Evolutionary conservation across 2,329 filamentous ascomycete genomes (phyloP).

Genomic region (Aquanectria penicillioides): DNA sequence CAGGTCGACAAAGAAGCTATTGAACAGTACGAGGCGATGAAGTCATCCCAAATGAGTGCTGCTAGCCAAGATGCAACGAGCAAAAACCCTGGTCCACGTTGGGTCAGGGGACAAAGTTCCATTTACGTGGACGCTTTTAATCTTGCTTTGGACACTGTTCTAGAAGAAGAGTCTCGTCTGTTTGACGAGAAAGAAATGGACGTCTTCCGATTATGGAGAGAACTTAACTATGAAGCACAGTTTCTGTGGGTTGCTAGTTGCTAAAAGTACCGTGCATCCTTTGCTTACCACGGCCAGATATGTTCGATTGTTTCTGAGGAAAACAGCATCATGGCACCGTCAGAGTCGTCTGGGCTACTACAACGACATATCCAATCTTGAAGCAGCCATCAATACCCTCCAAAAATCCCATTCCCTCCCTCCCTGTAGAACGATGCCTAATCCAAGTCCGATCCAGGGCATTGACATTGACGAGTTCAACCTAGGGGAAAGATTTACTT

Average conservation of each 20-base stretch:
- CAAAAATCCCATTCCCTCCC: constrained; percentile 70
- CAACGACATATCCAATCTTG: constrained; percentile 81
- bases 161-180: constrained; percentile 87
- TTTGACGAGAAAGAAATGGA: constrained; percentile 83
- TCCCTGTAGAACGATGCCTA: constrained; percentile 9
- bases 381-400: constrained; percentile 71
- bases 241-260: constrained; percentile 73
- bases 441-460: constrained; percentile 36
- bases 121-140: constrained; percentile 99
- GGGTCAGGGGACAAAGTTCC: constrained; percentile 82
- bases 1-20: constrained; percentile 77
- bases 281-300: constrained; percentile 65
- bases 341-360: constrained; percentile 81
- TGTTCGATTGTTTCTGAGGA: constrained; percentile 90
- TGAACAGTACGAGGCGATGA: constrained; percentile 79
- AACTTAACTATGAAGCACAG: constrained; percentile 83
- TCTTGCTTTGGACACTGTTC: constrained; percentile 86
- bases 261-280: neutral
- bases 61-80: constrained; percentile 51
- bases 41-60: constrained; percentile 60
- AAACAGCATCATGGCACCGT: constrained; percentile 91
- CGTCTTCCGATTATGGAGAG: constrained; percentile 81
- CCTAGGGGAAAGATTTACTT: constrained; percentile 72
- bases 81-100: constrained; percentile 56
- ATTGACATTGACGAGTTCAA: constrained; percentile 53